phyloP scores from a whole-genome alignment of 192 early-diverging fungal species.

The Umbelopsis vinacea region DNA sequence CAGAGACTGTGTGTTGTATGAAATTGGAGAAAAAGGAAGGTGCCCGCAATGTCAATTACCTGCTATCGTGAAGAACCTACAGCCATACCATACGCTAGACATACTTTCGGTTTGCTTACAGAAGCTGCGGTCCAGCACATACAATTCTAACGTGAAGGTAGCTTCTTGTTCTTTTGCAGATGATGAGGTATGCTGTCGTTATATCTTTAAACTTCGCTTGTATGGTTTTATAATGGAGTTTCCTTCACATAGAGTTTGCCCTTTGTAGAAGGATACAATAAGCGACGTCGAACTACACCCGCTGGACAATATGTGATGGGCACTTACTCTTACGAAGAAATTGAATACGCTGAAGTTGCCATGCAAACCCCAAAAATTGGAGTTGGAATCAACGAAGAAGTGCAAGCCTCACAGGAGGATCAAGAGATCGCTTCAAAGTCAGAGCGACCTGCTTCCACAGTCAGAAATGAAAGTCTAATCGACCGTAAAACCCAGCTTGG shows the following conservation, averaged over 20 bases:
- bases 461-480: too few relatives aligned
- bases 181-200: neutral
- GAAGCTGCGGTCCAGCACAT: neutral
- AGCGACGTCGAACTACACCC: too few relatives aligned
- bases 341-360: too few relatives aligned
- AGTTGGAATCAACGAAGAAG: too few relatives aligned
- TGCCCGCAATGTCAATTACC: neutral
- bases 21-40: neutral
- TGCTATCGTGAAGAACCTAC: conserved; percentile 12
- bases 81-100: neutral
- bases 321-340: too few relatives aligned
- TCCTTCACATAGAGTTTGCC: neutral
- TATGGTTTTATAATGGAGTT: neutral
- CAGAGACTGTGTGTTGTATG: neutral
- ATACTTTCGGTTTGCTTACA: neutral
- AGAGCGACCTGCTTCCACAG: too few relatives aligned
- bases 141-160: neutral
- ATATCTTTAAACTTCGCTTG: neutral
- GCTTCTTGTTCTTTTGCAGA: neutral
- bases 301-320: too few relatives aligned
- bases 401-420: too few relatives aligned
- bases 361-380: too few relatives aligned
- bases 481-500: too few relatives aligned
- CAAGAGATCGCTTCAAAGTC: too few relatives aligned
- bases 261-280: neutral